A percentile compares a stretch with the other conserved stretches of the same genome.
These are phyloP conservation scores for Penicillium salamii DNA, from an alignment of 495 filamentous ascomycete species.

Conservation along the genomic window DNA sequence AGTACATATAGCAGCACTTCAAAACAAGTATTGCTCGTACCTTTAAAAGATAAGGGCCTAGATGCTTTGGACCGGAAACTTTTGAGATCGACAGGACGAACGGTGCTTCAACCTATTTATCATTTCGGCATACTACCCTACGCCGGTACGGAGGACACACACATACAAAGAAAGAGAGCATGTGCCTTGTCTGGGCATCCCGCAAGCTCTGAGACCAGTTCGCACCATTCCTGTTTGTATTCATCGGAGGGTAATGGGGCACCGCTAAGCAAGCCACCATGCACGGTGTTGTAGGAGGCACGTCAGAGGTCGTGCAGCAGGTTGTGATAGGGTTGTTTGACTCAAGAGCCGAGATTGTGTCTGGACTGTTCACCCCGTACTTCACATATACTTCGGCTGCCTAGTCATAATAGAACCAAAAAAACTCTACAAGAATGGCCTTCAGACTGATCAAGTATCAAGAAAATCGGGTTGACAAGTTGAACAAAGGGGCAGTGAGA, in stretches of 20 bases:
- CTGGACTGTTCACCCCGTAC: too few relatives aligned
- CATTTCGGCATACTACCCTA: background rate
- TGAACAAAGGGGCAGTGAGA: slow-evolving; percentile 10
- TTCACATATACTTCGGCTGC: background rate
- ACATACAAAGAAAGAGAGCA: slow-evolving; percentile 6
- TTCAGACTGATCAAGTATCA: background rate
- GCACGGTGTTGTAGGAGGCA: slow-evolving; percentile 7
- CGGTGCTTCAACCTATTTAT: background rate
- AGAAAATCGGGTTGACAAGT: background rate
- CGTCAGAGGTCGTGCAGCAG: background rate
- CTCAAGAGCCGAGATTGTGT: too few relatives aligned
- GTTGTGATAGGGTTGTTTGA: background rate
- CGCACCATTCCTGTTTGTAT: slow-evolving; percentile 7
- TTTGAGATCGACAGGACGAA: background rate
- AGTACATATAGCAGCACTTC: background rate
- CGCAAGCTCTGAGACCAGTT: background rate
- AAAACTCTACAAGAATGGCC: too few relatives aligned
- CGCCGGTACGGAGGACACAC: too few relatives aligned
- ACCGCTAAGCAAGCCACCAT: slow-evolving; percentile 23
- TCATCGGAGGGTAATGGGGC: background rate
- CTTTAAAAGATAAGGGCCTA: background rate
- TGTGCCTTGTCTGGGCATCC: slow-evolving; percentile 7
- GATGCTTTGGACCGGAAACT: background rate
- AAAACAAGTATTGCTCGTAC: background rate
- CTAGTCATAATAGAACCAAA: background rate